These are phyloP conservation scores for Penicillium rolfsii DNA, from an alignment of 2,329 filamentous ascomycete species.

Conservation along the genomic window DNA sequence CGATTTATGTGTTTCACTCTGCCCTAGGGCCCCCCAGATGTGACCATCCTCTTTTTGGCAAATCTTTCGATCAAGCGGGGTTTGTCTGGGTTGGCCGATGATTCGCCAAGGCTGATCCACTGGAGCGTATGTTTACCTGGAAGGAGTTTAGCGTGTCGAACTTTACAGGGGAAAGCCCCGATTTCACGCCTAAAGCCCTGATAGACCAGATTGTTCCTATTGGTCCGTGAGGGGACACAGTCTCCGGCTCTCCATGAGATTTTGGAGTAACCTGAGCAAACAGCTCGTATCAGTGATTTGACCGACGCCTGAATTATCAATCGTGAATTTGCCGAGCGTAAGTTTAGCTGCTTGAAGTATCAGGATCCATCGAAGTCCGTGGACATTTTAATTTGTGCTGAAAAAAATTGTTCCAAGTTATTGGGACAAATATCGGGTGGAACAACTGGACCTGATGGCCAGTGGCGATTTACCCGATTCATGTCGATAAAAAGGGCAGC, in stretches of 20 bases:
- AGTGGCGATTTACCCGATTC: background rate
- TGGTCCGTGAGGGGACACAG: background rate
- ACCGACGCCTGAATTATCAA: background rate
- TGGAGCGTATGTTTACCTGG: conserved; percentile 23
- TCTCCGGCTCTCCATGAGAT: background rate
- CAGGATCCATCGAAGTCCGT: background rate
- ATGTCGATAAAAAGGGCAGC: background rate
- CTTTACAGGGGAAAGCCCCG: background rate
- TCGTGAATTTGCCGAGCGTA: background rate
- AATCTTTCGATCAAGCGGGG: conserved; percentile 21
- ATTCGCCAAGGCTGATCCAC: conserved; percentile 18
- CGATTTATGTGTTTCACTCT: conserved; percentile 13
- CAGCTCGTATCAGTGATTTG: background rate
- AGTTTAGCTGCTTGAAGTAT: background rate
- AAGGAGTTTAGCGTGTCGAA: conserved; percentile 20
- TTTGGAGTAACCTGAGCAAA: background rate
- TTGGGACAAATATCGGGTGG: background rate
- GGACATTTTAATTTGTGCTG: too few relatives aligned
- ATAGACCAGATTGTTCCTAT: background rate
- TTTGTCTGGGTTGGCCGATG: background rate
- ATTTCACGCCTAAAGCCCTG: background rate
- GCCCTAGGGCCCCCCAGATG: background rate
- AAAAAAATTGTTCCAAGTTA: too few relatives aligned
- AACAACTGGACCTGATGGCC: background rate
- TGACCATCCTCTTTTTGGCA: conserved; percentile 17